Evolutionary conservation across 441 rosid genomes (phyloP).

Genomic region (Iberis amara): DNA sequence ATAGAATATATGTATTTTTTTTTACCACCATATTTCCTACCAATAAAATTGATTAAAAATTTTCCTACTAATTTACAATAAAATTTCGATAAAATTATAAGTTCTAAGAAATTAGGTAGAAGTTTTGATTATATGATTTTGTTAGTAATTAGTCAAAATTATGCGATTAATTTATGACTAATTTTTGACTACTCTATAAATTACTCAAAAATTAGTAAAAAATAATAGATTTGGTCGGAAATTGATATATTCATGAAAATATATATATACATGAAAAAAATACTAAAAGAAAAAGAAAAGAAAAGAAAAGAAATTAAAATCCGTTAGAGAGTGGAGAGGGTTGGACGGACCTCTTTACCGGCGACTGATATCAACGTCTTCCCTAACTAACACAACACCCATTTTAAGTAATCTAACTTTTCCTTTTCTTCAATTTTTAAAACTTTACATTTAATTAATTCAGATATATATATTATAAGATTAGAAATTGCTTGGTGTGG

Average conservation of each 20-base stretch:
- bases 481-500: slow-evolving; percentile 66
- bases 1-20: background rate
- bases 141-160: too few species aligned
- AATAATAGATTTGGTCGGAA: too few species aligned
- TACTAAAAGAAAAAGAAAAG: too few species aligned
- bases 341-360: slow-evolving; percentile 42
- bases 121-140: too few species aligned
- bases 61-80: too few species aligned
- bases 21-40: too few species aligned
- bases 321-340: slow-evolving; percentile 49
- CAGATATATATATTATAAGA: slow-evolving; percentile 11
- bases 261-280: background rate
- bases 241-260: background rate
- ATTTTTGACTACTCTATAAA: too few species aligned
- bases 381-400: slow-evolving; percentile 52
- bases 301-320: slow-evolving; percentile 27
- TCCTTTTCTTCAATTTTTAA: background rate
- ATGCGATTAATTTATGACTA: too few species aligned
- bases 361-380: slow-evolving; percentile 62
- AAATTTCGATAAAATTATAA: too few species aligned
- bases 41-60: too few species aligned
- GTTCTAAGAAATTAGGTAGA: too few species aligned
- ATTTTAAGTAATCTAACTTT: slow-evolving; percentile 43
- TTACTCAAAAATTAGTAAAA: too few species aligned
- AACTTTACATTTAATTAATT: background rate